Conservation (phyloP, 306 rosid species). For the Ormosia semicastrata region DNA sequence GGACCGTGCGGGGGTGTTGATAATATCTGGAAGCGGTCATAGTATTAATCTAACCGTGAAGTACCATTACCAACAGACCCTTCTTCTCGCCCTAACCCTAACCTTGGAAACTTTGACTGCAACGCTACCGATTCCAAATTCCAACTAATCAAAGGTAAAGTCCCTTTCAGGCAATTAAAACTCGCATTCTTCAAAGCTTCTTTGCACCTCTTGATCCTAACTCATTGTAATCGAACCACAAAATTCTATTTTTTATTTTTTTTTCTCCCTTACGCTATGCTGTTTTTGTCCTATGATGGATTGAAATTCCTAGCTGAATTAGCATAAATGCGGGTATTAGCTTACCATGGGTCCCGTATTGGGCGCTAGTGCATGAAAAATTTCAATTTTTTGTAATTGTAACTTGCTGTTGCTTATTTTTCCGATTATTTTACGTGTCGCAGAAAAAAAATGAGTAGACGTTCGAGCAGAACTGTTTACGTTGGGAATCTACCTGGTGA, state of each 20-base stretch:
- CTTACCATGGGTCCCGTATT: background rate
- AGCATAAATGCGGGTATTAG: background rate
- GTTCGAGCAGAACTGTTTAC: constrained; percentile 84
- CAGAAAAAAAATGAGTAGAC: constrained; percentile 75
- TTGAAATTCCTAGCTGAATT: background rate
- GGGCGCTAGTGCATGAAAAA: background rate
- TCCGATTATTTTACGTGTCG: background rate
- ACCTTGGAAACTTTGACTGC: background rate
- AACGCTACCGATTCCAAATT: constrained; percentile 30
- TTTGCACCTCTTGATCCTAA: background rate
- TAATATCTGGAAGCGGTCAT: background rate
- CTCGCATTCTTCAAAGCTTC: background rate
- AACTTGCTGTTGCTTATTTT: background rate
- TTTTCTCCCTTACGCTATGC: background rate
- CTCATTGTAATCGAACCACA: background rate
- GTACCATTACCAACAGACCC: background rate
- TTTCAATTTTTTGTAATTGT: background rate
- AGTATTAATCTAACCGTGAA: background rate
- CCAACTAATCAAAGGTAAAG: constrained; percentile 37
- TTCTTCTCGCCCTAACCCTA: constrained; percentile 34
- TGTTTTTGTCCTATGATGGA: background rate
- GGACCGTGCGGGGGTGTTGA: background rate
- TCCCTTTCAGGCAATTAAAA: background rate
- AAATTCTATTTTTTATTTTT: background rate
- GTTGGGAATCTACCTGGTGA: constrained; percentile 99